Conservation (phyloP, 257 asterid species). For the Craterostigma plantagineum region DNA sequence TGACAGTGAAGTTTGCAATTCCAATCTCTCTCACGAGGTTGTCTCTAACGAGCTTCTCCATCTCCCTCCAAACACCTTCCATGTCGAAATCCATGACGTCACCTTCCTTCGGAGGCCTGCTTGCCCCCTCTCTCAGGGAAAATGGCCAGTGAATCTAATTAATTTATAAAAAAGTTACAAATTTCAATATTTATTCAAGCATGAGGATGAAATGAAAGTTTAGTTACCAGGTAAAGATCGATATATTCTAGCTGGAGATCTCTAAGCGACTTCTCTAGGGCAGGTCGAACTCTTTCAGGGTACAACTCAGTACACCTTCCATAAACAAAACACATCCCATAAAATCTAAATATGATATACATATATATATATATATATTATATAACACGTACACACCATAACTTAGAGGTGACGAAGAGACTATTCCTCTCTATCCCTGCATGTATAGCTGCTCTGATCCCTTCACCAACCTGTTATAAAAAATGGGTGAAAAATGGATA, state of each 20-base stretch:
- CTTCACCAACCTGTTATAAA: slow-evolving; percentile 35
- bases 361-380: neutral
- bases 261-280: slow-evolving; percentile 31
- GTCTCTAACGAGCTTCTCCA: slow-evolving; percentile 50
- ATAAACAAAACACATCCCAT: slow-evolving; percentile 1
- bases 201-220: neutral
- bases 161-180: neutral
- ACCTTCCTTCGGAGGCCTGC: slow-evolving; percentile 34
- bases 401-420: slow-evolving; percentile 43
- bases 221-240: slow-evolving; percentile 54
- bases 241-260: slow-evolving; percentile 54
- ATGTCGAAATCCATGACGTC: slow-evolving; percentile 46
- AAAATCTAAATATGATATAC: no score
- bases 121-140: slow-evolving; percentile 40
- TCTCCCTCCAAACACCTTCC: slow-evolving; percentile 71
- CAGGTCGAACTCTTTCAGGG: slow-evolving; percentile 47
- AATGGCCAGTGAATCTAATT: slow-evolving; percentile 74
- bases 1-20: slow-evolving; percentile 35
- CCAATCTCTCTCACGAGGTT: slow-evolving; percentile 52
- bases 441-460: slow-evolving; percentile 36
- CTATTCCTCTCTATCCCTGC: slow-evolving; percentile 41
- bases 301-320: slow-evolving; percentile 47
- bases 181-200: neutral
- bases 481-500: no score
- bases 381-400: slow-evolving; percentile 22